These are phyloP conservation scores for Gynostemma pentaphyllum DNA, from an alignment of 306 rosid genomes.

Conservation along the genomic window DNA sequence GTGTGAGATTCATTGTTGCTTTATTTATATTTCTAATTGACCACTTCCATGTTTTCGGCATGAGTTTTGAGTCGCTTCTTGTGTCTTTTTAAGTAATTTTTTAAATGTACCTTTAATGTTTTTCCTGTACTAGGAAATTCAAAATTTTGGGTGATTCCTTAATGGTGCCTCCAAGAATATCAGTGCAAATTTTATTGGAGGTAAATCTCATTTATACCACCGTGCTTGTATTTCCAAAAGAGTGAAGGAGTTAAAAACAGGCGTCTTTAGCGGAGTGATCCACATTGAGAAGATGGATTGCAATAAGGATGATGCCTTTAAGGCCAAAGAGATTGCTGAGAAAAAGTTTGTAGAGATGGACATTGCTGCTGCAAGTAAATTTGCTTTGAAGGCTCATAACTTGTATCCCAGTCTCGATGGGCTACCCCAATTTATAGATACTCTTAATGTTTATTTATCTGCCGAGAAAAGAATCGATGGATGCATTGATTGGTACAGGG, in stretches of 20 bases:
- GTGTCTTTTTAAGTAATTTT: not conserved
- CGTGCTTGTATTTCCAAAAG: not conserved
- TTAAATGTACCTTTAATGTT: not conserved
- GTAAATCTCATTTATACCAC: not conserved
- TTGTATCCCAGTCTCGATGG: conserved; percentile 54
- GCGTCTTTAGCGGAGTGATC: conserved; percentile 13
- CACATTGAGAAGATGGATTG: conserved; percentile 42
- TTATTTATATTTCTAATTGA: not conserved
- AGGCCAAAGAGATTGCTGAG: conserved; percentile 59
- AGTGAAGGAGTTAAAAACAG: not conserved
- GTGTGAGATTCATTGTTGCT: not conserved
- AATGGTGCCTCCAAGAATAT: not conserved
- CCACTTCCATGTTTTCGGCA: not conserved
- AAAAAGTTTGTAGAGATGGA: conserved; percentile 34
- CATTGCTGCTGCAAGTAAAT: conserved; percentile 33
- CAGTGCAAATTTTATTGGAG: conserved; percentile 1
- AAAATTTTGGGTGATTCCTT: not conserved
- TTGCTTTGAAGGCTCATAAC: conserved; percentile 52
- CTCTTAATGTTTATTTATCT: conserved; percentile 52
- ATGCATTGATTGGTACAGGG: conserved; percentile 52
- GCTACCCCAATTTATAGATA: conserved; percentile 37
- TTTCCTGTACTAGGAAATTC: conserved; percentile 1
- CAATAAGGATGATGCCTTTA: conserved; percentile 40
- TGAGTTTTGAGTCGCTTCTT: not conserved
- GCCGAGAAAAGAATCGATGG: conserved; percentile 43